phyloP scores from a whole-genome alignment of 495 filamentous ascomycete species.

The Penicillium chermesinum region DNA sequence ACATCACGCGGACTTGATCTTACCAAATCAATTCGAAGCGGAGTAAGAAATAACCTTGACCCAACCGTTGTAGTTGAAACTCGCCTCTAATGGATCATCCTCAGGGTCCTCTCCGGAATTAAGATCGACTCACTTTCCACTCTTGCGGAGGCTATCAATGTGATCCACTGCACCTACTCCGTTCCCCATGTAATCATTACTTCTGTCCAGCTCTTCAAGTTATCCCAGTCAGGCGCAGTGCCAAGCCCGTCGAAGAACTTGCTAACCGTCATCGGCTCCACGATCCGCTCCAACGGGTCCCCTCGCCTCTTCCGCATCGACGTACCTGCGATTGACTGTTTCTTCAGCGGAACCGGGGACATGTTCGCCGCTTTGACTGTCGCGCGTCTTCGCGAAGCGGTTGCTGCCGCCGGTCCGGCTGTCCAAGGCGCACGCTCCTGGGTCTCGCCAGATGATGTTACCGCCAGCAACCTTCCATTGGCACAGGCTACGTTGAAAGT shows the following conservation, averaged over 20 bases:
- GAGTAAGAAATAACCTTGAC: conserved; percentile 54
- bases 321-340: conserved; percentile 81
- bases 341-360: conserved; percentile 94
- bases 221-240: conserved; percentile 32
- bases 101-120: conserved; percentile 71
- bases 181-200: conserved; percentile 93
- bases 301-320: conserved; percentile 78
- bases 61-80: background rate
- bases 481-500: conserved; percentile 81
- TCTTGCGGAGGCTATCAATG: conserved; percentile 66
- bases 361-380: conserved; percentile 95
- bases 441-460: conserved; percentile 63
- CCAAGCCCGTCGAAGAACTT: conserved; percentile 39
- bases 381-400: conserved; percentile 82
- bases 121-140: conserved; percentile 72
- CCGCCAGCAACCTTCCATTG: conserved; percentile 67
- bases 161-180: conserved; percentile 68
- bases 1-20: conserved; percentile 77
- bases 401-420: conserved; percentile 34
- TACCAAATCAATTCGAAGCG: conserved; percentile 96
- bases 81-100: conserved; percentile 2
- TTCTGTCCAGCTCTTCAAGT: conserved; percentile 57
- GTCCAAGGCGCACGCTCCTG: conserved; percentile 54
- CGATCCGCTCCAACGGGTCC: conserved; percentile 51
- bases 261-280: conserved; percentile 76